Conservation (phyloP, 2,329 filamentous ascomycete species). For the Nannizziopsis barbatae region DNA sequence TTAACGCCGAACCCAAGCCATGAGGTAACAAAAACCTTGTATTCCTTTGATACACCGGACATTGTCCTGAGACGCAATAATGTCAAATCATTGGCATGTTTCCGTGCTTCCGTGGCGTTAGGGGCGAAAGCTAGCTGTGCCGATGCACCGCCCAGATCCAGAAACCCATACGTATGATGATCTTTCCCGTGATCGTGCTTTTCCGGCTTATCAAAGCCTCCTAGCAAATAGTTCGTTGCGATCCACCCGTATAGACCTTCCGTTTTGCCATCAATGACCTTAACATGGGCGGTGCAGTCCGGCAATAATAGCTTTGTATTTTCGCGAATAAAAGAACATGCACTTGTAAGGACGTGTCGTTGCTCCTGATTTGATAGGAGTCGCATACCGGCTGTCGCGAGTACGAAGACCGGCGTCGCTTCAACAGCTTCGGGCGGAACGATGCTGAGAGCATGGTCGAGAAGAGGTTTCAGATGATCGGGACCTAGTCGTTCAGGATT, state of each 20-base stretch:
- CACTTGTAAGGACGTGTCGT: slow-evolving; percentile 58
- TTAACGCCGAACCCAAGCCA: slow-evolving; percentile 98
- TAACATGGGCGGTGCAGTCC: slow-evolving; percentile 81
- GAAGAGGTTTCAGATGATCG: slow-evolving; percentile 66
- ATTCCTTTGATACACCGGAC: slow-evolving; percentile 65
- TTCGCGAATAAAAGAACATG: slow-evolving; percentile 69
- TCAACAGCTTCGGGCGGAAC: slow-evolving; percentile 65
- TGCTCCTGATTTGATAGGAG: slow-evolving; percentile 66
- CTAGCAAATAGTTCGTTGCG: slow-evolving; percentile 87
- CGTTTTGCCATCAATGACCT: slow-evolving; percentile 90
- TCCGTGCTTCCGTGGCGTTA: slow-evolving; percentile 77
- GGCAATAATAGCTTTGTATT: slow-evolving; percentile 74
- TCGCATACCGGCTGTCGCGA: slow-evolving; percentile 92
- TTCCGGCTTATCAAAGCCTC: slow-evolving; percentile 70
- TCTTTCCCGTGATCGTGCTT: slow-evolving; percentile 70
- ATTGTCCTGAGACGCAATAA: slow-evolving; percentile 73
- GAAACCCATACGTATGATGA: slow-evolving; percentile 90
- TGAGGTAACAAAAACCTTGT: slow-evolving; percentile 86
- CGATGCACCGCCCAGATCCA: slow-evolving; percentile 97
- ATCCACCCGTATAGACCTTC: slow-evolving; percentile 97
- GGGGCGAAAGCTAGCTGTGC: slow-evolving; percentile 97
- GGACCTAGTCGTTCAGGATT: slow-evolving; percentile 64
- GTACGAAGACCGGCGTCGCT: slow-evolving; percentile 84
- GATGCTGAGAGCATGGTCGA: slow-evolving; percentile 68
- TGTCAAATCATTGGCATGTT: slow-evolving; percentile 81